A percentile compares a stretch with the other conserved stretches of the same genome.
Conservation (phyloP, 2,329 filamentous ascomycete genomes). For the Pseudogymnoascus sp. region DNA sequence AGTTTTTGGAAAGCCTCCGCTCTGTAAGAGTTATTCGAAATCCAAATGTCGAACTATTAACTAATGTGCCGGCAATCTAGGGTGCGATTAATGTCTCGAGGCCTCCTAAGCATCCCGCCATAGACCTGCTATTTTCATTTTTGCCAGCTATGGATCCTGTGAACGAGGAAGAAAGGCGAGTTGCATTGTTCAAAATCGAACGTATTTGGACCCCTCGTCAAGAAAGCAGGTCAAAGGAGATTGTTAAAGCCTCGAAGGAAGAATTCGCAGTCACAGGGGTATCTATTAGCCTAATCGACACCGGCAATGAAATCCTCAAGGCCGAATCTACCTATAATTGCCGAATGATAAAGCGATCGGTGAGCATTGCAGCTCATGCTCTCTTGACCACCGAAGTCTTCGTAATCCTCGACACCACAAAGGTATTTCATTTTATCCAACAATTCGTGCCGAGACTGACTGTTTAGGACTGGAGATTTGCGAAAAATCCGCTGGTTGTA, state of each 20-base stretch:
- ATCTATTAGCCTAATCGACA: slow-evolving; percentile 30
- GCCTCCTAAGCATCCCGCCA: slow-evolving; percentile 28
- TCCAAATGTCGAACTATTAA: neutral
- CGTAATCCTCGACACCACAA: slow-evolving; percentile 28
- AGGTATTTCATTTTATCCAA: slow-evolving; percentile 21
- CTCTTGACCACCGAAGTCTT: slow-evolving; percentile 29
- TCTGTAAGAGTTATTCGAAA: neutral
- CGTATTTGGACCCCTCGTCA: slow-evolving; percentile 19
- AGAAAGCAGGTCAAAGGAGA: slow-evolving; percentile 16
- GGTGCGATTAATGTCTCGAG: slow-evolving; percentile 29
- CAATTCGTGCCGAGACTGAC: neutral
- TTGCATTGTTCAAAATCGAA: slow-evolving; percentile 19
- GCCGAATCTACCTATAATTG: slow-evolving; percentile 26
- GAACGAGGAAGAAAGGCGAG: slow-evolving; percentile 23
- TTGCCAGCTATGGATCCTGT: slow-evolving; percentile 25
- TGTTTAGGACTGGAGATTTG: slow-evolving; percentile 32
- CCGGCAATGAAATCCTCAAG: slow-evolving; percentile 27
- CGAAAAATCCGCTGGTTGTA: slow-evolving; percentile 26
- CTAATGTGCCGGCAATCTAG: slow-evolving; percentile 15
- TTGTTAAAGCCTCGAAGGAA: slow-evolving; percentile 22
- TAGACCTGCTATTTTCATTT: slow-evolving; percentile 21
- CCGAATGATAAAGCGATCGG: slow-evolving; percentile 21
- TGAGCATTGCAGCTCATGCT: slow-evolving; percentile 31
- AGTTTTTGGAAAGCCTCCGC: neutral
- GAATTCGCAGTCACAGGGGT: slow-evolving; percentile 24